These are phyloP conservation scores for Nothophaeocryptopus gaeumannii DNA, from an alignment of 2,329 filamentous ascomycete genomes.

Conservation along the genomic window DNA sequence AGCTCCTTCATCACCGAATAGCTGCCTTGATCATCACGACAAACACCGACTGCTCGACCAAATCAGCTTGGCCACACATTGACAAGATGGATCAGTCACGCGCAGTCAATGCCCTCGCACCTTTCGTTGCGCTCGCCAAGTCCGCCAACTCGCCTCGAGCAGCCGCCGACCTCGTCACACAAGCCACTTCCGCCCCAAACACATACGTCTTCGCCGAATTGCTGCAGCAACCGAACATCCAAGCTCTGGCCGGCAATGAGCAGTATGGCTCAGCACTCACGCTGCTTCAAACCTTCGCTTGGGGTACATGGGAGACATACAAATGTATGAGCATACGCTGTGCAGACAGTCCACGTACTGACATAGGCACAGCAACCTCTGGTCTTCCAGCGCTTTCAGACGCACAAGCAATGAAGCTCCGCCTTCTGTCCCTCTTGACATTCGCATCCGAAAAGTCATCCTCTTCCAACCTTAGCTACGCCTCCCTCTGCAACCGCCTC, in stretches of 20 bases:
- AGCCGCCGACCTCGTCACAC: slow-evolving; percentile 78
- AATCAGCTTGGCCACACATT: too few species aligned
- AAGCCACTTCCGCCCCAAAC: slow-evolving; percentile 83
- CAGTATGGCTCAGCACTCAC: slow-evolving; percentile 65
- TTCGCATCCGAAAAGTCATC: slow-evolving; percentile 60
- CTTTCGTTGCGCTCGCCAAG: slow-evolving; percentile 86
- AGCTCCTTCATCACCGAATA: too few species aligned
- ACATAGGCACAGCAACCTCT: slow-evolving; percentile 40
- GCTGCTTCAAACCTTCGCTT: slow-evolving; percentile 84
- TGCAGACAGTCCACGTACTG: slow-evolving; percentile 8
- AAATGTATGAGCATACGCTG: slow-evolving; percentile 46
- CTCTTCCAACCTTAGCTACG: slow-evolving; percentile 65
- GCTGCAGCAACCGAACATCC: slow-evolving; percentile 75
- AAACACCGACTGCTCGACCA: too few species aligned
- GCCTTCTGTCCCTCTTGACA: slow-evolving; percentile 82
- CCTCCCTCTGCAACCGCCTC: slow-evolving; percentile 63
- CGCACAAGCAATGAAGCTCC: slow-evolving; percentile 77
- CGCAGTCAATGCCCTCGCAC: slow-evolving; percentile 63
- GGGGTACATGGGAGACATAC: slow-evolving; percentile 84
- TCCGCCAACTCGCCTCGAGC: slow-evolving; percentile 80
- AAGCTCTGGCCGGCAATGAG: slow-evolving; percentile 62
- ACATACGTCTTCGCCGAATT: slow-evolving; percentile 94
- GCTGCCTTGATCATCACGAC: too few species aligned
- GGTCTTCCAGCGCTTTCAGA: slow-evolving; percentile 68
- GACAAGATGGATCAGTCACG: slow-evolving; percentile 67